A percentile compares a stretch with the other conserved stretches of the same genome.
These are phyloP conservation scores for Paramecium bursaria DNA, from an alignment of 73 alveolate species.

Conservation along the genomic window DNA sequence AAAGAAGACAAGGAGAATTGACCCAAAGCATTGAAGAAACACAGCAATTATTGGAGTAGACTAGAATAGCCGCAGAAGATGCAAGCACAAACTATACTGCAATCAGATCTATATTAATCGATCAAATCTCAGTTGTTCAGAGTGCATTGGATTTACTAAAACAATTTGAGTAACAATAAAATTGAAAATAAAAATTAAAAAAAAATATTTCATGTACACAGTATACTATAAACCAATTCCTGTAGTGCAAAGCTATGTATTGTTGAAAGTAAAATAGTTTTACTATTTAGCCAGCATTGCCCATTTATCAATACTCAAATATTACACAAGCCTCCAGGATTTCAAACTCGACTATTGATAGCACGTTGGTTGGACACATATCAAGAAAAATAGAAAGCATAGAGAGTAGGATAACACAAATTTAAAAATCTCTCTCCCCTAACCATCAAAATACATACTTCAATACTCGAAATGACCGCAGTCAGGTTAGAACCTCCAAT, in stretches of 20 bases:
- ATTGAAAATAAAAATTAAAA: slow-evolving; percentile 17
- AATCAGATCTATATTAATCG: slow-evolving; percentile 12
- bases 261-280: too few species aligned
- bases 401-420: slow-evolving; percentile 7
- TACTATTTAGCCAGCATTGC: not conserved
- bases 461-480: not conserved
- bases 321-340: slow-evolving; percentile 26
- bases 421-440: slow-evolving; percentile 3
- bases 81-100: slow-evolving; percentile 14
- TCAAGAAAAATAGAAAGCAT: slow-evolving; percentile 25
- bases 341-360: not conserved
- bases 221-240: not conserved
- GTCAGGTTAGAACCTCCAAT: slow-evolving; percentile 23
- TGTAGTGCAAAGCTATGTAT: too few species aligned
- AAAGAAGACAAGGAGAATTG: slow-evolving; percentile 42
- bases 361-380: not conserved
- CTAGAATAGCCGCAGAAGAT: slow-evolving; percentile 21
- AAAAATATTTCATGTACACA: slow-evolving; percentile 46
- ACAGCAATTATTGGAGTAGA: not conserved
- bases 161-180: slow-evolving; percentile 3
- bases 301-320: not conserved
- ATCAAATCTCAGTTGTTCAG: slow-evolving; percentile 27
- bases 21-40: not conserved
- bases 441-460: slow-evolving; percentile 1
- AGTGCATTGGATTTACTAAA: slow-evolving; percentile 56